These are phyloP conservation scores for Pestalotiopsis sp. DNA, from an alignment of 2,329 filamentous ascomycete species.

Conservation along the genomic window DNA sequence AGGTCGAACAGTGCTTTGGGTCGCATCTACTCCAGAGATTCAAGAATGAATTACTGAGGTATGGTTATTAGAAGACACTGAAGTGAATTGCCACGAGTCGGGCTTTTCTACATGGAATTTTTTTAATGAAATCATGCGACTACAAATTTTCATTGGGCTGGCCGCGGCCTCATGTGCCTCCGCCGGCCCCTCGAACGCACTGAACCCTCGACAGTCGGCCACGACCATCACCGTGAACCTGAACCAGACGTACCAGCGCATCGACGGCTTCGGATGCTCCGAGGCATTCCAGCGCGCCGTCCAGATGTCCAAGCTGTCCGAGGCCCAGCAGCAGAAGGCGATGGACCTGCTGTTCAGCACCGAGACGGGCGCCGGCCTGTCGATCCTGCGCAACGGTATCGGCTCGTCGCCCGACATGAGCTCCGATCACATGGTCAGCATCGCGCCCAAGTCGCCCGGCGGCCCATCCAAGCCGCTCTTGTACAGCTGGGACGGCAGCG, in stretches of 20 bases:
- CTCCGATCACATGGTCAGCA: slow-evolving; percentile 27
- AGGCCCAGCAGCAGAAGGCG: slow-evolving; percentile 30
- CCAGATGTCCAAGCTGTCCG: slow-evolving; percentile 18
- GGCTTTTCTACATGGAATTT: background rate
- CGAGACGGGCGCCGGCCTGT: slow-evolving; percentile 33
- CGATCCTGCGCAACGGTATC: slow-evolving; percentile 37
- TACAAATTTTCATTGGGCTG: background rate
- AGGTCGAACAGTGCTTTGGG: too few species aligned
- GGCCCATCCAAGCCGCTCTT: slow-evolving; percentile 31
- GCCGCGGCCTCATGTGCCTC: background rate
- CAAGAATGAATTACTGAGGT: too few species aligned
- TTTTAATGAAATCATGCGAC: background rate
- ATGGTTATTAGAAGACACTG: too few species aligned
- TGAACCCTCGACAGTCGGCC: background rate
- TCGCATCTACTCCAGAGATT: too few species aligned
- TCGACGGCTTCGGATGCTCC: slow-evolving; percentile 41
- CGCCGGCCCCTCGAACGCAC: background rate
- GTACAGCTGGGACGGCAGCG: slow-evolving; percentile 42
- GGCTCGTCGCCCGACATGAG: slow-evolving; percentile 21
- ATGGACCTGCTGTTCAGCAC: slow-evolving; percentile 35
- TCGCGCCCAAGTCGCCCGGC: slow-evolving; percentile 39
- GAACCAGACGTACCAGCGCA: slow-evolving; percentile 33
- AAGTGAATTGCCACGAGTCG: background rate
- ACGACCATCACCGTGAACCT: slow-evolving; percentile 9
- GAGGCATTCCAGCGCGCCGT: slow-evolving; percentile 42